Base-by-base conservation (phyloP, 2,329 filamentous ascomycete genomes). In the Colletotrichum kahawae region DNA sequence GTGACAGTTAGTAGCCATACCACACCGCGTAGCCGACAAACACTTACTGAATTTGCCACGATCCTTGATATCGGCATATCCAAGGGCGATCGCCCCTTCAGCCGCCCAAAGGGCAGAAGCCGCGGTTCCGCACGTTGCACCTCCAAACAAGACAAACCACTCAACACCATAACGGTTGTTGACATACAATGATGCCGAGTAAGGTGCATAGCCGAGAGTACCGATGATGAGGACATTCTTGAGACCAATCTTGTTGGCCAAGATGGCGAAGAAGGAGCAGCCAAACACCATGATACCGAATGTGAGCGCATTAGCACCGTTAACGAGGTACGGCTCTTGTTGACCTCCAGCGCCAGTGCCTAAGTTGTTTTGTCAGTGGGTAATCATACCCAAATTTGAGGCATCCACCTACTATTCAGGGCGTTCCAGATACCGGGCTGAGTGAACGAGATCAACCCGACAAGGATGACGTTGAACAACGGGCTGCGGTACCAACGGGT, bases 221-320 rank as follows among this genome's bases (percentile, higher is more conserved):
- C 86, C 86, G 7, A 87, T 80, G 10, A 87, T 79, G 1, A 88
- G 79, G 0, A 84, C 83, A 16, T 79, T 81, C 56, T 85, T 85
- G 4, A 82, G 77, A 0, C 81, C 80, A 12, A 81, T 85, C 56
- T 81, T 81, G 78, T 86, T 86, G 63, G 82, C 83, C 4, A 86
- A 79, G 36, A 86, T 80, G 18, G 82, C 82, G 38, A 85, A 86
- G 18, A 86, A 70, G 2, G 84, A 83, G 71, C 85, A 86, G 3
- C 82, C 82, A 27, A 87, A 85, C 8, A 86, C 83, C 86, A 89
- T 88, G 77, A 89, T 85, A 4, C 83, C 86, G 79, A 95, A 95
- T 0, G 93, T 94, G 38, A 95, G 82, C 0, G 93, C 91, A 78
- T 95, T 95, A 14, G 92, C 92, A 0, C 91, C 88, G 78, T 94